These are phyloP conservation scores for Botrytis cinerea DNA, from an alignment of 2,329 filamentous ascomycete species.

Conservation along the genomic window DNA sequence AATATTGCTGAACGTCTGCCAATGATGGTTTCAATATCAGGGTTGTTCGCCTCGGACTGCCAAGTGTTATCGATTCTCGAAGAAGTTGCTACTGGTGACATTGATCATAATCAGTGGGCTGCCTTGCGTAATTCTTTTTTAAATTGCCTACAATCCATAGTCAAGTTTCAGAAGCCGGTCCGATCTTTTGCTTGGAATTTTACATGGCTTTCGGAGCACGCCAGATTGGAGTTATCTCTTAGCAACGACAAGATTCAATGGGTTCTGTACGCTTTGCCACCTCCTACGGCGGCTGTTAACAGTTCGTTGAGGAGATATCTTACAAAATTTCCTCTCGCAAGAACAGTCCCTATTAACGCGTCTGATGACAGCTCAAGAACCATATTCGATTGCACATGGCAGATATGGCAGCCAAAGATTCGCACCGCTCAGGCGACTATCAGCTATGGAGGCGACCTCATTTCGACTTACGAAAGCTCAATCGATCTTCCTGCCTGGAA, in stretches of 20 bases:
- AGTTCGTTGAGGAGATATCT: constrained; percentile 44
- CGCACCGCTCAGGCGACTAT: constrained; percentile 43
- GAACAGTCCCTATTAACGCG: constrained; percentile 44
- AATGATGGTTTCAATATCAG: not conserved
- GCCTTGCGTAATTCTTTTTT: constrained; percentile 41
- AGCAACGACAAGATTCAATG: constrained; percentile 45
- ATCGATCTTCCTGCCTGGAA: not conserved
- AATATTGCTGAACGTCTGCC: not conserved
- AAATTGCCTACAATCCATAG: constrained; percentile 44
- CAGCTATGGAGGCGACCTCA: constrained; percentile 40
- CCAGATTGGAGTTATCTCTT: constrained; percentile 46
- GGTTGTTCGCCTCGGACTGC: constrained; percentile 31
- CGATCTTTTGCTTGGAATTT: constrained; percentile 35
- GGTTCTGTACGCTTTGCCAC: constrained; percentile 47
- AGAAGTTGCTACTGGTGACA: constrained; percentile 38
- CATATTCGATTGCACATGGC: constrained; percentile 48
- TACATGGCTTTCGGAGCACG: constrained; percentile 44
- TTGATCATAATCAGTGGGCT: constrained; percentile 35
- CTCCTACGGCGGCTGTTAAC: constrained; percentile 39
- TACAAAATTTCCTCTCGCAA: constrained; percentile 50
- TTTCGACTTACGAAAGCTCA: constrained; percentile 28
- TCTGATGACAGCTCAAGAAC: constrained; percentile 24
- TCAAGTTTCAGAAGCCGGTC: constrained; percentile 30
- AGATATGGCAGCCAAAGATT: constrained; percentile 47
- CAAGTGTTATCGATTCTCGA: constrained; percentile 41